Conservation (phyloP, 2,329 filamentous ascomycete species). For the Fusarium sp. region DNA sequence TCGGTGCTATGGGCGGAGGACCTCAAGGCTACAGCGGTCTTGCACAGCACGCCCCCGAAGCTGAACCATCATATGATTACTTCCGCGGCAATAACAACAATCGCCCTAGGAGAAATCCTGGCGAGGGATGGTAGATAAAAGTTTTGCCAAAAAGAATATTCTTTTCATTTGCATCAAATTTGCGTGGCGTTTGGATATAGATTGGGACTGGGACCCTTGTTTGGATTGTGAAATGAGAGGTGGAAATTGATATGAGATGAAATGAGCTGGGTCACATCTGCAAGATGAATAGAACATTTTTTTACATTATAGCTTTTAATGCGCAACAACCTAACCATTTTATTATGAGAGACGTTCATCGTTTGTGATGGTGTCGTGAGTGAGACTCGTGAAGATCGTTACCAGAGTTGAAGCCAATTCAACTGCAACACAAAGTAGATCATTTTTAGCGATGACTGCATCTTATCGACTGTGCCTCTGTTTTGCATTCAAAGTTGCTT, state of each 20-base stretch:
- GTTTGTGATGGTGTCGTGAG: neutral
- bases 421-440: neutral
- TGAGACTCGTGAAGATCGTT: neutral
- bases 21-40: constrained; percentile 70
- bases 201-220: constrained; percentile 32
- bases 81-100: constrained; percentile 59
- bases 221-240: constrained; percentile 34
- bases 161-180: constrained; percentile 37
- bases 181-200: constrained; percentile 50
- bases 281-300: constrained; percentile 30
- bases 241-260: constrained; percentile 21
- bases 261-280: constrained; percentile 23
- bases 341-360: neutral
- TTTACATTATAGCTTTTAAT: constrained; percentile 41
- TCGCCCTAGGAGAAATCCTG: constrained; percentile 49
- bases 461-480: constrained; percentile 6
- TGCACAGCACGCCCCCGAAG: constrained; percentile 61
- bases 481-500: neutral
- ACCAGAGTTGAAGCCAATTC: neutral
- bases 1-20: constrained; percentile 67
- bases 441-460: neutral
- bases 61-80: constrained; percentile 64
- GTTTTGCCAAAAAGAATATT: constrained; percentile 4
- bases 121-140: constrained; percentile 54
- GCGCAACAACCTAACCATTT: constrained; percentile 19